Percentiles rank a stretch among this genome's conserved stretches.
phyloP scores from a whole-genome alignment of 192 early-diverging fungal species.

The Gonapodya sp. region DNA sequence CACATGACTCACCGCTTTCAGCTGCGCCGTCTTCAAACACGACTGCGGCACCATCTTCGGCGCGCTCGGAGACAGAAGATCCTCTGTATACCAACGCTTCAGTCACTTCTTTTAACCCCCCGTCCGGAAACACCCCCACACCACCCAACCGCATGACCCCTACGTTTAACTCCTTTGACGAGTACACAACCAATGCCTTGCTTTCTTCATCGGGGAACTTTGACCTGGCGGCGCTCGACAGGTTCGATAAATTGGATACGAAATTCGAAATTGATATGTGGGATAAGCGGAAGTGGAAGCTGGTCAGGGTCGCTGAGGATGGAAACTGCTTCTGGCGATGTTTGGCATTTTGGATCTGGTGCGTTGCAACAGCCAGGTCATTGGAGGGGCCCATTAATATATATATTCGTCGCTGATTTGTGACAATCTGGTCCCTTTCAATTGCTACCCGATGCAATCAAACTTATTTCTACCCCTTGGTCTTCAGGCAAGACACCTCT shows the following conservation, averaged over 20 bases:
- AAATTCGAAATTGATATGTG: background rate
- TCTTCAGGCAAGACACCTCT: background rate
- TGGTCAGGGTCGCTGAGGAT: background rate
- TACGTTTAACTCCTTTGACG: background rate
- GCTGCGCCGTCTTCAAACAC: background rate
- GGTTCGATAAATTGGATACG: constrained; percentile 1
- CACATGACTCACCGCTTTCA: background rate
- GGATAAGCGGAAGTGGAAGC: background rate
- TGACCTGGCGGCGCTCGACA: background rate
- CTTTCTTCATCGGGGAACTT: background rate
- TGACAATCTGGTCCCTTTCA: no score
- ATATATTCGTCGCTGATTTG: no score
- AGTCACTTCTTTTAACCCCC: background rate
- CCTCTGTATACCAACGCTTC: background rate
- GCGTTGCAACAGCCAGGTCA: no score
- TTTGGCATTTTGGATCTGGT: background rate
- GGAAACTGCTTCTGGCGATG: constrained; percentile 9
- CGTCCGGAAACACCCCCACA: background rate
- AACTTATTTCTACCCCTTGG: no score
- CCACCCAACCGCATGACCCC: background rate
- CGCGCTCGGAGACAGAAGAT: background rate
- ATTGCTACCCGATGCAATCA: no score
- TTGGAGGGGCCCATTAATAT: no score
- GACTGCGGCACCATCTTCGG: background rate
- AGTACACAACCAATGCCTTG: background rate